Evolutionary conservation across 208 protist species (phyloP).

Genomic region (Trypanosoma platydactyli): DNA sequence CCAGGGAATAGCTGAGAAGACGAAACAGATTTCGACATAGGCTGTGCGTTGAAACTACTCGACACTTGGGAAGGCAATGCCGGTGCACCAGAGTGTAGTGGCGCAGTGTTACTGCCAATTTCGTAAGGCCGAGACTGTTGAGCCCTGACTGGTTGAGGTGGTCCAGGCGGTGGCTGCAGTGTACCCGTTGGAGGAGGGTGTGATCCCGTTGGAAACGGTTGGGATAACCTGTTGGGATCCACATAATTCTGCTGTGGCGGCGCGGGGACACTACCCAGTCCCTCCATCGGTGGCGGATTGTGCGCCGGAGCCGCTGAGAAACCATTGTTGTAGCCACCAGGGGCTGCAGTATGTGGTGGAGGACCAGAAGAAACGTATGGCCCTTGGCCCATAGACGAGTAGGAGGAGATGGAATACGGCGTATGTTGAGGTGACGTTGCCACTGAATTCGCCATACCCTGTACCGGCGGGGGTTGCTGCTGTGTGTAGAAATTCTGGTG

Average conservation of each 20-base stretch:
- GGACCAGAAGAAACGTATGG: conserved; percentile 9
- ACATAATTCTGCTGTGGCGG: conserved; percentile 12
- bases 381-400: conserved; percentile 47
- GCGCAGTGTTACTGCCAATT: background rate
- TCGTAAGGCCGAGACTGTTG: background rate
- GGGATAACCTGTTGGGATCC: conserved; percentile 2
- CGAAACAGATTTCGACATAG: background rate
- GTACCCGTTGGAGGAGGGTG: conserved; percentile 2
- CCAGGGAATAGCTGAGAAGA: too few species aligned
- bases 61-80: background rate
- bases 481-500: too few species aligned
- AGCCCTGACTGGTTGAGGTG: conserved; percentile 1
- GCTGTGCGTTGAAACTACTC: background rate
- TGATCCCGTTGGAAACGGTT: conserved; percentile 5
- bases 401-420: conserved; percentile 66
- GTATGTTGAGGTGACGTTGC: conserved; percentile 41
- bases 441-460: background rate
- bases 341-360: conserved; percentile 14
- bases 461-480: conserved; percentile 3
- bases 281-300: conserved; percentile 12
- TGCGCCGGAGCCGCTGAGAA: background rate
- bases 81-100: background rate
- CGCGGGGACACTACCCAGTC: conserved; percentile 3
- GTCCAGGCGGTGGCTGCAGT: background rate
- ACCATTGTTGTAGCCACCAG: conserved; percentile 9